Evolutionary conservation across 1,139 yeast genomes (phyloP).

Genomic region (Meyerozyma guilliermondii): DNA sequence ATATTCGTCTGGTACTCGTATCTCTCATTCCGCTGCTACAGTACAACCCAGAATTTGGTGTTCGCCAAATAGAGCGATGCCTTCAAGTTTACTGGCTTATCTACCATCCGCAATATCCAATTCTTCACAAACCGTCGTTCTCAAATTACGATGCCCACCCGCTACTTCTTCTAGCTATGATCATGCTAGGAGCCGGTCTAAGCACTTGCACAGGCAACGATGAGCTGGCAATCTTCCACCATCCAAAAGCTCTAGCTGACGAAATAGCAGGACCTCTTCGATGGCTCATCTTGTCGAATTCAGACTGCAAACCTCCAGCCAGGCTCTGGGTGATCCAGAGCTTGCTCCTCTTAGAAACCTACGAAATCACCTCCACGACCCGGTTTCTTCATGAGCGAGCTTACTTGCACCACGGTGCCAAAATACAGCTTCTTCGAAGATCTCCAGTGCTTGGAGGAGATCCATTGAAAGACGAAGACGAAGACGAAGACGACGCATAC

Average conservation of each 20-base stretch:
- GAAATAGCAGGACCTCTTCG: slow-evolving; percentile 59
- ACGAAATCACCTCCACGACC: slow-evolving; percentile 37
- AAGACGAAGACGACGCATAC: slow-evolving; percentile 9
- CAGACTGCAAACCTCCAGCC: slow-evolving; percentile 54
- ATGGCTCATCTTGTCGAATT: slow-evolving; percentile 54
- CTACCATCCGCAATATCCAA: slow-evolving; percentile 59
- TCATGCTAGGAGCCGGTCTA: slow-evolving; percentile 40
- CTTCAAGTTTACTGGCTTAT: slow-evolving; percentile 47
- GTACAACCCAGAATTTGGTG: slow-evolving; percentile 22
- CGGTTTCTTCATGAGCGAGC: slow-evolving; percentile 5
- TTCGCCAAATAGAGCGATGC: slow-evolving; percentile 20
- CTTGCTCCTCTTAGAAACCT: slow-evolving; percentile 56
- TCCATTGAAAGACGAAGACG: slow-evolving; percentile 7
- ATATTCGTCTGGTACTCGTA: slow-evolving; percentile 23
- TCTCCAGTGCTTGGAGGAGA: slow-evolving; percentile 5
- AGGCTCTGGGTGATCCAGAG: slow-evolving; percentile 65
- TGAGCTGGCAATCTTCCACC: slow-evolving; percentile 10
- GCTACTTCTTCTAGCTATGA: slow-evolving; percentile 50
- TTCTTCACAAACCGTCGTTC: slow-evolving; percentile 62
- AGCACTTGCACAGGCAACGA: slow-evolving; percentile 13
- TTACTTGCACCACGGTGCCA: slow-evolving; percentile 4
- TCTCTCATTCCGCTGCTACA: slow-evolving; percentile 28
- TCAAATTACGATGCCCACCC: slow-evolving; percentile 49
- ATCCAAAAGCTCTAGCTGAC: slow-evolving; percentile 19
- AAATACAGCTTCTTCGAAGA: slow-evolving; percentile 4